Evolutionary conservation across 495 filamentous ascomycete species (phyloP), one percentile per base, ranked within the genome.

Genomic region (Hyaloscypha hepaticicola): DNA sequence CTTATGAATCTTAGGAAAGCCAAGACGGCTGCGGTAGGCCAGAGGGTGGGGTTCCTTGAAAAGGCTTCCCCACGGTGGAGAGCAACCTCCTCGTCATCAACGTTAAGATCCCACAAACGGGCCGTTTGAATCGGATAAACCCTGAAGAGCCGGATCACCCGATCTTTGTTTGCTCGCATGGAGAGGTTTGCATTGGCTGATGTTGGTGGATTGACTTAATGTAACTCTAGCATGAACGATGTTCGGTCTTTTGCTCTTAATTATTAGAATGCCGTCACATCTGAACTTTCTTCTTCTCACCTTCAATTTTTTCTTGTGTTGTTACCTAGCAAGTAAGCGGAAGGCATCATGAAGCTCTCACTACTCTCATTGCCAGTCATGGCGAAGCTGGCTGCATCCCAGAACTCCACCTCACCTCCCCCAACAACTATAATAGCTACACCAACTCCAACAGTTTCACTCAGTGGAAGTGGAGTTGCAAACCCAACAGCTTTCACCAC

Each of bases 401-500:
- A 63, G 34, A 63, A 63, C n/a, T 34, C 58, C 9, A 55, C 27
- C 34, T 38, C 60, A 21, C 29, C 19, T 45, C 38, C 19, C 16
- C 51, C 45, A 33, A 51, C 24, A 21, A 31, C 59, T 3, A 45
- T 65, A 12, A 65, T 65, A 21, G 11, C 45, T 3, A 58, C 55
- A 8, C 63, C 63, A 11, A 38, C 63, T 28, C 6, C 55, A 2
- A 52, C 63, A 27, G 53, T 16, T n/a, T 52, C 45, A 21, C 55
- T 65, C 28, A 65, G 29, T 49, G 63, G 63, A 22, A 25, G 28
- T 24, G 22, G 48, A n/a, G 38, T 61, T 28, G 58, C 59, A 31
- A 63, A 67, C 27, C 59, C 66, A 9, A 60, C 66, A 29, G 61
- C 66, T 41, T 58, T 65, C 16, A 24, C 66, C 19, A 51, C 66